A percentile compares a stretch with the other conserved stretches of the same genome.
Conservation (phyloP, 2,329 filamentous ascomycete species). For the Colletotrichum musae region DNA sequence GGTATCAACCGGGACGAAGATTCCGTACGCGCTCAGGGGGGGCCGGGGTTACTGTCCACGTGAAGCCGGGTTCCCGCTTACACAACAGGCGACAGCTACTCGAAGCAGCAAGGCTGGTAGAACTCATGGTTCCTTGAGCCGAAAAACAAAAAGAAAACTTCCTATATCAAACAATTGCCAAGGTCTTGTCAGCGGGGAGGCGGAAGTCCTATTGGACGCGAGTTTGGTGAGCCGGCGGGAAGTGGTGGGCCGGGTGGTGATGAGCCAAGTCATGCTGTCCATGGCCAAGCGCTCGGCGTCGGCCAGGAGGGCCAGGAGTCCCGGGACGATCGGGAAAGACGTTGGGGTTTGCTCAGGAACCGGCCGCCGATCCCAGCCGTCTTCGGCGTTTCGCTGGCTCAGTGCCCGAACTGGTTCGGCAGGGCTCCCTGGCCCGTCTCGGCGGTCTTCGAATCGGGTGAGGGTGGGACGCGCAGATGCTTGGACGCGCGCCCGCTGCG, state of each 20-base stretch:
- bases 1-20: slow-evolving; percentile 6
- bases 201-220: background rate
- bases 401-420: slow-evolving; percentile 24
- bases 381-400: slow-evolving; percentile 21
- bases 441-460: background rate
- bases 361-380: slow-evolving; percentile 28
- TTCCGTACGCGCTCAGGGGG: slow-evolving; percentile 6
- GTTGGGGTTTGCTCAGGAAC: slow-evolving; percentile 5
- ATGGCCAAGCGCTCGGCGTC: slow-evolving; percentile 30
- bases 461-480: background rate
- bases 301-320: background rate
- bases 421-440: slow-evolving; percentile 32
- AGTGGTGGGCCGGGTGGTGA: slow-evolving; percentile 14
- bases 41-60: slow-evolving; percentile 9
- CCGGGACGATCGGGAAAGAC: background rate
- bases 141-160: background rate
- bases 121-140: background rate
- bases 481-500: background rate
- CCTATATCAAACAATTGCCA: slow-evolving; percentile 27
- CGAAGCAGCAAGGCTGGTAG: background rate
- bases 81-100: background rate
- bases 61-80: background rate
- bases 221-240: background rate
- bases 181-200: slow-evolving; percentile 29
- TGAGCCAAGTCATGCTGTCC: slow-evolving; percentile 25